Base-by-base conservation (phyloP, 2,329 filamentous ascomycete genomes). In the Mycocentrospora acerina region DNA sequence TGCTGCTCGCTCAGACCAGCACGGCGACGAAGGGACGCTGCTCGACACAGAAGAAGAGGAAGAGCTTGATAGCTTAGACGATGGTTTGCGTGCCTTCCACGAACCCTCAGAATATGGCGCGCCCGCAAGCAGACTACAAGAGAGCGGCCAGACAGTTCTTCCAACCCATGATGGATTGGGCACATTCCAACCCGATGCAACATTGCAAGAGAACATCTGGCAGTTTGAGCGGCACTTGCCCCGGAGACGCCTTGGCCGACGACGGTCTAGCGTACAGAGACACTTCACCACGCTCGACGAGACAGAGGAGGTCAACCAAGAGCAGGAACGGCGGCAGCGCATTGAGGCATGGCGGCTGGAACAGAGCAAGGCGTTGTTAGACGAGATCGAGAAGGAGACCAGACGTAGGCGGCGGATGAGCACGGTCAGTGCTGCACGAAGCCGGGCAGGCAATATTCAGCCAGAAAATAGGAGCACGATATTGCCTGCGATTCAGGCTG, bases 301-400 rank as follows among this genome's bases (percentile, higher is more conserved):
- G 51, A 58, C 68, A 30, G 65, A 71, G 14, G 65, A 72, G 29
- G 69, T 75, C 18, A 78, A 83, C 27, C 85, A 89, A 7, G 69
- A 71, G 48, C 73, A 79, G 27, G 89, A 95, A 53, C 84, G 86
- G 60, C 86, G 84, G 61, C 81, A 84, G 54, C 80, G 91, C 44
- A 95, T 98, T 60, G 91, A 97, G 68, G 80, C 81, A 35, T 98
- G 93, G 93, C 81, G 90, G 39, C 70, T 94, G 59, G 91, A 97
- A 59, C 90, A 98, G 64, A 95, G 90, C 65, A 81, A 81, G 42
- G 82, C 88, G 9, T 73, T 98, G 18, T 67, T 96, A 24, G 87
- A 95, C 39, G 89, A 96, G 67, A 90, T 97, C 32, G 87, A 94
- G 66, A 85, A 81, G 46, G 89, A 95, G 68, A 95, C 90, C 4